Base-by-base conservation (phyloP, 2,329 filamentous ascomycete species). In the Phialocephala subalpina region DNA sequence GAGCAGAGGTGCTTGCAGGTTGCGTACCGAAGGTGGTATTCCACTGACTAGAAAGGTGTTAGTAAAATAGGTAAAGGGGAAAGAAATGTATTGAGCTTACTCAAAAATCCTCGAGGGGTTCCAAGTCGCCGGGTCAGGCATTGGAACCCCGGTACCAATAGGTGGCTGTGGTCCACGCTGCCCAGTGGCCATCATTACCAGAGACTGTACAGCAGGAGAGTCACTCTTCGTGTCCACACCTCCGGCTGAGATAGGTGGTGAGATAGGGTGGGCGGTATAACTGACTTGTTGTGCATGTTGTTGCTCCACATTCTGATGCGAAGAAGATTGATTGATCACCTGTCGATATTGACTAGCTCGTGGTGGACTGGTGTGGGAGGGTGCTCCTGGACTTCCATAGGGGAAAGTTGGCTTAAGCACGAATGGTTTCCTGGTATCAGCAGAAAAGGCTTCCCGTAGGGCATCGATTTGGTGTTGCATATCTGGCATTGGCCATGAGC, bases 391-490 rank as follows among this genome's bases (percentile, higher is more conserved):
- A 78, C 92, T 96, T 64, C 93, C 91, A 74, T 94, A 94, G 0
- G 94, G 93, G 75, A 97, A 97, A 58, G 87, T 92, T 2, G 92
- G 87, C 78, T 97, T 97, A 65, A 98, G 82, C 70, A 95, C 92
- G 78, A 98, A 98, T 1, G 94, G 91, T 75, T 93, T 94, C 72
- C 86, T 89, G 27, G 85, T 86, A 77, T 98, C 92, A 61, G 92
- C 92, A 33, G 95, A 97, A 76, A 98, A 98, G 4, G 95, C 95
- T 75, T 95, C 89, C 47, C 95, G 89, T 36, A 98, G 86, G 45
- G 92, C 91, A 75, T 97, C 91, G 70, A 98, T 93, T 78, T 97
- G 94, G 61, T 89, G 90, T 77, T 97, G 90, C 80, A 97, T 91
- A 73, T 97, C 94, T 2, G 92, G 91, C 86, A 97, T 93, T 1